Base-by-base conservation (phyloP, 768 basidiomycete genomes). In the Rossbeevera mucosa region DNA sequence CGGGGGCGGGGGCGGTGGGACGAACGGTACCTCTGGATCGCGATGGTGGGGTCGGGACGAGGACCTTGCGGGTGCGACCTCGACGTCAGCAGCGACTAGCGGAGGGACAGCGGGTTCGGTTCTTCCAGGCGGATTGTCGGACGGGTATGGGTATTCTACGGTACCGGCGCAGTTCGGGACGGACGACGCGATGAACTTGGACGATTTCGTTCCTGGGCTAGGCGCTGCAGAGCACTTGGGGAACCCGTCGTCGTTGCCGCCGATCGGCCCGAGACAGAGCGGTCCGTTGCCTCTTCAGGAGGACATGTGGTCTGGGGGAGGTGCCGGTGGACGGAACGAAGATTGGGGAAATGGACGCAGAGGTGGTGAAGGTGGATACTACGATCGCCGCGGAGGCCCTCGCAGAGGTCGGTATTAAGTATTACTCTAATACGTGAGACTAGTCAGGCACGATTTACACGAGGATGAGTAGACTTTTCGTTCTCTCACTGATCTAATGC, bases 171-270 rank as follows among this genome's bases (percentile, higher is more conserved):
- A 55, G 33, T 64, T 69, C 40, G 62, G 59, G 29, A 52, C 50
- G 25, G 68, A 62, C 31, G 67, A 65, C 25, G 44, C 48, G 45
- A 71, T 64, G 47, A 70, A 62, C n/a, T 65, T 64, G 45, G 85
- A 86, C 41, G 82, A 82, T 54, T 74, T 76, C 55, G 82, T 88
- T 18, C 88, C 87, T 25, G 87, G 86, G 1, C 73, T 88, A 53
- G 79, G 82, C 11, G 71, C 71, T 7, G 62, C 65, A 3, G 69
- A 69, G 0, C 64, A 63, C 24, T 52, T 70, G 14, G 61, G 58
- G 42, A 55, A 14, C 9, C 0, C 41, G n/a, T 4, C 47, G 26
- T 0, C 42, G 5, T 47, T 44, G 8, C 62, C 55, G 57, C 61
- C 61, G 62, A 61, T 59, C 61, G 69, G 60, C 61, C 69, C 69